phyloP scores from a whole-genome alignment of 2,329 filamentous ascomycete genomes.

The Botrytis medusae region DNA sequence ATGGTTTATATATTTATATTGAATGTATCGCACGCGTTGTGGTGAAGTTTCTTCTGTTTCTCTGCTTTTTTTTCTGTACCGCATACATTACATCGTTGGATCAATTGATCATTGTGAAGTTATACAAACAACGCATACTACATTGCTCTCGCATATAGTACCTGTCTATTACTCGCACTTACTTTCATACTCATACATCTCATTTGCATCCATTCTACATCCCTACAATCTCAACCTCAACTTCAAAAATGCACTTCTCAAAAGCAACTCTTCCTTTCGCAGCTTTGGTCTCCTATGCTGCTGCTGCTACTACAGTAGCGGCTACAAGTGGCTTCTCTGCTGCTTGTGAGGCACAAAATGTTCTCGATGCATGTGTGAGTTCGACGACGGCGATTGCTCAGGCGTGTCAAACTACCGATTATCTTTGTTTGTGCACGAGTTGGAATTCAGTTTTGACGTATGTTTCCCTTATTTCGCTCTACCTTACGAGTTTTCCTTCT shows the following conservation, averaged over 20 bases:
- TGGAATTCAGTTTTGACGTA: conserved; percentile 54
- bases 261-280: conserved; percentile 30
- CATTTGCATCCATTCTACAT: neutral
- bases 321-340: conserved; percentile 2
- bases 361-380: conserved; percentile 43
- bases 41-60: neutral
- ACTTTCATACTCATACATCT: neutral
- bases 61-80: neutral
- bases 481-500: neutral
- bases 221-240: neutral
- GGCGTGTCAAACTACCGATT: conserved; percentile 41
- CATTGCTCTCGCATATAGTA: neutral
- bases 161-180: neutral
- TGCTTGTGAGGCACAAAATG: conserved; percentile 41
- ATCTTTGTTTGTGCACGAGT: conserved; percentile 55
- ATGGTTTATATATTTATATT: neutral
- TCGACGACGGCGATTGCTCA: conserved; percentile 41
- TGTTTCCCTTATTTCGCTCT: conserved; percentile 19
- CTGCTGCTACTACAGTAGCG: conserved; percentile 27
- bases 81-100: neutral
- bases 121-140: neutral
- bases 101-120: neutral
- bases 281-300: conserved; percentile 36
- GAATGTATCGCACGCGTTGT: neutral
- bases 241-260: conserved; percentile 26